A percentile compares a stretch with the other conserved stretches of the same genome.
These are phyloP conservation scores for Rehmannia glutinosa DNA, from an alignment of 257 asterid species.

Conservation along the genomic window DNA sequence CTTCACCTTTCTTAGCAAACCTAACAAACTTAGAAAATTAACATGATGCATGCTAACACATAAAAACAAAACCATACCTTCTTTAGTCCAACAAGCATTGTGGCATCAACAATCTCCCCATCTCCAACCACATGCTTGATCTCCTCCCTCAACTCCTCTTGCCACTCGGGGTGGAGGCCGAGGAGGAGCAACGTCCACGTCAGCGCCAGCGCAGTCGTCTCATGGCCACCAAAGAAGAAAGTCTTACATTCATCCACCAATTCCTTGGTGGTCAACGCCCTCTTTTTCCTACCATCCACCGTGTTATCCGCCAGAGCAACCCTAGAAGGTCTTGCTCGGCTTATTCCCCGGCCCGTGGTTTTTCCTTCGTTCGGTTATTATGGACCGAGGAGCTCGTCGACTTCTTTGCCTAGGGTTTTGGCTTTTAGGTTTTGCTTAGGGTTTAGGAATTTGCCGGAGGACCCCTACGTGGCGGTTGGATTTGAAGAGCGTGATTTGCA, in stretches of 20 bases:
- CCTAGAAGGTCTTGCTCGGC: conserved; percentile 54
- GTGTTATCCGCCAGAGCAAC: conserved; percentile 42
- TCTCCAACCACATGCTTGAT: conserved; percentile 53
- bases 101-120: conserved; percentile 34
- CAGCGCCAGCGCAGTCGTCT: conserved; percentile 81
- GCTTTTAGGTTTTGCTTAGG: conserved; percentile 49
- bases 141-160: conserved; percentile 58
- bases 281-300: conserved; percentile 31
- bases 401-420: conserved; percentile 54
- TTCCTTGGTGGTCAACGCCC: conserved; percentile 46
- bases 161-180: conserved; percentile 74
- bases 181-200: conserved; percentile 76
- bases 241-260: conserved; percentile 93
- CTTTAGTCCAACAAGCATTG: conserved; percentile 57
- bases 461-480: conserved; percentile 79
- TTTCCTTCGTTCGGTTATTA: conserved; percentile 37
- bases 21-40: not conserved
- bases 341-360: not conserved
- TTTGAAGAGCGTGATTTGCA: conserved; percentile 75
- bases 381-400: conserved; percentile 49
- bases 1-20: not conserved
- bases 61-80: conserved; percentile 43
- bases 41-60: conserved; percentile 1
- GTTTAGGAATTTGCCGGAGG: conserved; percentile 54
- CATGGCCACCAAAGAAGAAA: conserved; percentile 88